Percentiles rank a stretch among this genome's conserved stretches.
These are phyloP conservation scores for Corymbia calophylla DNA, from an alignment of 441 rosid genomes.

Conservation along the genomic window DNA sequence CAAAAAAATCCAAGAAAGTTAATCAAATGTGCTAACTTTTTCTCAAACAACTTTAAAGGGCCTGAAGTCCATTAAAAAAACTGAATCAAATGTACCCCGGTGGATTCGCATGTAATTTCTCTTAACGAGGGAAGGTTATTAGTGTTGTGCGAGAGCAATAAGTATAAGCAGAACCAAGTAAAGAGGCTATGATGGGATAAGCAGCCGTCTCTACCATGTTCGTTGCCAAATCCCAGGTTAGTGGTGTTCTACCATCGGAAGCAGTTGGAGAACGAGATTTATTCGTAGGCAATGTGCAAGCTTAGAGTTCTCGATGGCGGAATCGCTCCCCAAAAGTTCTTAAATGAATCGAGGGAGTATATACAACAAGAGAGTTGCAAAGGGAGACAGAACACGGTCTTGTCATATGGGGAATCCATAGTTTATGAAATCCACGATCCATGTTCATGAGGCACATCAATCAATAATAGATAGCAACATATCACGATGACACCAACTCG, in stretches of 20 bases:
- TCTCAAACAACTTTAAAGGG: fast-evolving
- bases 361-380: fast-evolving
- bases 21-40: background rate
- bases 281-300: background rate
- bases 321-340: background rate
- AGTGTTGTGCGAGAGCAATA: background rate
- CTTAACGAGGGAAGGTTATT: background rate
- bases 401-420: background rate
- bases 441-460: background rate
- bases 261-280: fast-evolving
- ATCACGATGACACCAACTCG: fast-evolving
- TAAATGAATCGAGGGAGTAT: background rate
- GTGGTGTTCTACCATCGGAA: fast-evolving
- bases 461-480: background rate
- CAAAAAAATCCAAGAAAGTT: background rate
- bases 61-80: fast-evolving
- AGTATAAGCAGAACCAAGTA: fast-evolving
- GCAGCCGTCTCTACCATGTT: background rate
- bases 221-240: fast-evolving
- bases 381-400: fast-evolving
- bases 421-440: fast-evolving
- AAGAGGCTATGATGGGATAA: fast-evolving
- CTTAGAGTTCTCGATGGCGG: fast-evolving
- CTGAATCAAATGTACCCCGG: no score
- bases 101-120: no score